Percentiles rank a stretch among this genome's conserved stretches.
Conservation (phyloP, 257 asterid genomes). For the Solanum sejunctum region DNA sequence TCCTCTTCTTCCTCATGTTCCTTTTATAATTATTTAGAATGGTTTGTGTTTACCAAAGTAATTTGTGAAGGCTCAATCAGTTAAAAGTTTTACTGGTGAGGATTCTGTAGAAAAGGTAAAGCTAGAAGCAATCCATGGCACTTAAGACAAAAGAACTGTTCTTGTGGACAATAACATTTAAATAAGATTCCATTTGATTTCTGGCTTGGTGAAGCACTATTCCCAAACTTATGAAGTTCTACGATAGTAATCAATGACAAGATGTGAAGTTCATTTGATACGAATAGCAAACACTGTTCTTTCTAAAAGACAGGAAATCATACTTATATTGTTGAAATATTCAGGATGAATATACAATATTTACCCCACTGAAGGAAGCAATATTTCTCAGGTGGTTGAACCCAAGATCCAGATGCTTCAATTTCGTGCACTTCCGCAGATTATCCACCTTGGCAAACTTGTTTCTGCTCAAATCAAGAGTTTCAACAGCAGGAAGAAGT, state of each 20-base stretch:
- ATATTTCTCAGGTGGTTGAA: slow-evolving; percentile 80
- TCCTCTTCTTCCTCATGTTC: too few relatives aligned
- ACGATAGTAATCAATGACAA: background rate
- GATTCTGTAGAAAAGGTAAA: too few relatives aligned
- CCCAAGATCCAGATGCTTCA: slow-evolving; percentile 88
- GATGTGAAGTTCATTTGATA: background rate
- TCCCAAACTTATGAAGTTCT: background rate
- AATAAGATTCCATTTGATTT: background rate
- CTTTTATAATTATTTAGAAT: too few relatives aligned
- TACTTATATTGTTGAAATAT: background rate
- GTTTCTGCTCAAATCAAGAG: slow-evolving; percentile 91
- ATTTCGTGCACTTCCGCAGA: slow-evolving; percentile 67
- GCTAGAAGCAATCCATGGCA: too few relatives aligned
- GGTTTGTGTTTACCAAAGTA: too few relatives aligned
- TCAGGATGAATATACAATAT: background rate
- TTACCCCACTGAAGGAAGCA: slow-evolving; percentile 71
- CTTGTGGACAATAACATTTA: too few relatives aligned
- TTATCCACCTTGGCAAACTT: slow-evolving; percentile 84
- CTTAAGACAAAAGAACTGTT: too few relatives aligned
- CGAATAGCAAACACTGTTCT: background rate
- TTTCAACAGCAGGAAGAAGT: slow-evolving; percentile 82
- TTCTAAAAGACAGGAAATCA: background rate
- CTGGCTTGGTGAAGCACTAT: background rate
- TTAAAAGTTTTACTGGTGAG: too few relatives aligned
- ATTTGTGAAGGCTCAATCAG: too few relatives aligned